Percentiles rank a stretch among this genome's conserved stretches.
Evolutionary conservation across 345 rosid species (phyloP).

Genomic region (Populus euphratica): DNA sequence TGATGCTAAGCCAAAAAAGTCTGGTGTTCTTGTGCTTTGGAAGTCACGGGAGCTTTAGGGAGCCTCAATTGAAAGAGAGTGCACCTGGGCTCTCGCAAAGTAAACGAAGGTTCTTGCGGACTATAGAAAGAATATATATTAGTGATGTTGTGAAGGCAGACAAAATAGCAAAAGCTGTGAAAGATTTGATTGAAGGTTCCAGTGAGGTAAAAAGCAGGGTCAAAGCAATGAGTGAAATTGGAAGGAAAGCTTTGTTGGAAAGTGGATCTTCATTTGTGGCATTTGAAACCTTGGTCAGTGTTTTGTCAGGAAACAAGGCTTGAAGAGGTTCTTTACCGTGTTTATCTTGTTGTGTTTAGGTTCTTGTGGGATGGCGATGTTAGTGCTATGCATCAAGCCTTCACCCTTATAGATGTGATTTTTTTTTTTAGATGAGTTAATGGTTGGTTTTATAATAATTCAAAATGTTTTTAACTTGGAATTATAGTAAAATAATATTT

Average conservation of each 20-base stretch:
- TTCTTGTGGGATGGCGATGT: not conserved
- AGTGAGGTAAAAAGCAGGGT: slow-evolving; percentile 31
- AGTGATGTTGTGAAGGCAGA: too few relatives aligned
- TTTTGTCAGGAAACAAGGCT: not conserved
- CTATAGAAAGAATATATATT: too few relatives aligned
- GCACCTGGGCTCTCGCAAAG: too few relatives aligned
- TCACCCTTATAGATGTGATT: not conserved
- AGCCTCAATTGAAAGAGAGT: too few relatives aligned
- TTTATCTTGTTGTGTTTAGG: not conserved
- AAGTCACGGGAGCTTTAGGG: not conserved
- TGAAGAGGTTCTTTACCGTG: not conserved
- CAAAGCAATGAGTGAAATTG: slow-evolving; percentile 26
- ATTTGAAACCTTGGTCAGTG: not conserved
- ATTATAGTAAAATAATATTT: too few relatives aligned
- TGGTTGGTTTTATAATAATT: too few relatives aligned
- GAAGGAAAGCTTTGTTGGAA: slow-evolving; percentile 29
- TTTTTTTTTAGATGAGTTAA: not conserved
- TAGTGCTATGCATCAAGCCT: not conserved
- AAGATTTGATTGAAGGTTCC: slow-evolving; percentile 11
- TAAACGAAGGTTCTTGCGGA: too few relatives aligned
- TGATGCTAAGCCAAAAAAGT: too few relatives aligned
- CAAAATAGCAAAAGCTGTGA: too few relatives aligned
- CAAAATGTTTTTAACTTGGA: too few relatives aligned
- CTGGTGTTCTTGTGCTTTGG: too few relatives aligned
- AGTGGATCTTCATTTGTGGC: slow-evolving; percentile 37